These are phyloP conservation scores for Drechslerella coelobrocha DNA, from an alignment of 2,329 filamentous ascomycete genomes.

Conservation along the genomic window DNA sequence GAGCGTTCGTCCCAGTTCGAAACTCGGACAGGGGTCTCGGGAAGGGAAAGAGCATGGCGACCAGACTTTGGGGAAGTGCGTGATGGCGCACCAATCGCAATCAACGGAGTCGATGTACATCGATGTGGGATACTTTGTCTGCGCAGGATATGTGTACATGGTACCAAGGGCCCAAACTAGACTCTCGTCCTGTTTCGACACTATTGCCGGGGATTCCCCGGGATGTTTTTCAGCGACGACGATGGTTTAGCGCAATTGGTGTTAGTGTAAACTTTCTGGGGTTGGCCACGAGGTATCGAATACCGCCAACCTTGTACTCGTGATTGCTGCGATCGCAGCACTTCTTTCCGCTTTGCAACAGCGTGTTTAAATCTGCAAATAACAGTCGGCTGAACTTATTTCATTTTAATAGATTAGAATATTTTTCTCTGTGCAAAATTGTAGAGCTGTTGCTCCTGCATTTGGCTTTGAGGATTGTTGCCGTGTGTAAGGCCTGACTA, in stretches of 20 bases:
- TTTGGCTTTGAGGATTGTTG: no score
- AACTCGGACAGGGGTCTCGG: conserved; percentile 37
- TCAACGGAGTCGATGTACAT: neutral
- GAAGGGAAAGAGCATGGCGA: conserved; percentile 32
- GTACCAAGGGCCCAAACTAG: neutral
- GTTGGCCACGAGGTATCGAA: conserved; percentile 40
- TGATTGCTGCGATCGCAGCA: no score
- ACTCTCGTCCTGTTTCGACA: no score
- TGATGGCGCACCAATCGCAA: conserved; percentile 42
- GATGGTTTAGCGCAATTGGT: neutral
- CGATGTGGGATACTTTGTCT: neutral
- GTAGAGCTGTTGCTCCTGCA: no score
- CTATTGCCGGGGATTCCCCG: conserved; percentile 19
- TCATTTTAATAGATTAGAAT: no score
- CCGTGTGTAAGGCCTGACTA: no score
- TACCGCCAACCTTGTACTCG: no score
- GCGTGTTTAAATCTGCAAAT: no score
- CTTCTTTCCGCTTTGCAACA: no score
- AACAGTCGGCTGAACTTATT: no score
- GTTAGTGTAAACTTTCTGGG: conserved; percentile 9
- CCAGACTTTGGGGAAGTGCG: conserved; percentile 45
- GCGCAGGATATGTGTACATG: neutral
- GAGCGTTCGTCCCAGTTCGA: conserved; percentile 31
- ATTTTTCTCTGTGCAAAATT: no score
- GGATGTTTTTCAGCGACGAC: neutral